Conservation (phyloP, 768 basidiomycete species). For the Hericium coralloides region DNA sequence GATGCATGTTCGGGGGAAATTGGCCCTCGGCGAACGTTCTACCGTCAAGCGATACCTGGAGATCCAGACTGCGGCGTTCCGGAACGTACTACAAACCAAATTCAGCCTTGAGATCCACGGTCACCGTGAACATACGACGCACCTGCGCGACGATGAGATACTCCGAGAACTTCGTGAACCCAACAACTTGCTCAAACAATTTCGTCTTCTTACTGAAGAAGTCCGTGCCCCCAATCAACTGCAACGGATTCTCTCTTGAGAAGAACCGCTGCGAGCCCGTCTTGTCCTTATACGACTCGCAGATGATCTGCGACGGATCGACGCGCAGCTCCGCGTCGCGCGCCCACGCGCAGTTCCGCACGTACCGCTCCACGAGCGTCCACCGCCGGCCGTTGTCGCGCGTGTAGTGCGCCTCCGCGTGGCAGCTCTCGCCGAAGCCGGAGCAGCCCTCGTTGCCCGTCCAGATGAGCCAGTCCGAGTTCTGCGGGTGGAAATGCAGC, state of each 20-base stretch:
- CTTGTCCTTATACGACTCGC: constrained; percentile 83
- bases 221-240: constrained; percentile 68
- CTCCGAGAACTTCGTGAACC: constrained; percentile 95
- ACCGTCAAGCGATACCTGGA: constrained; percentile 93
- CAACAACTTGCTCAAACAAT: constrained; percentile 83
- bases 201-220: constrained; percentile 67
- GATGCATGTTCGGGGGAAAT: constrained; percentile 88
- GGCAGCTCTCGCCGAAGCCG: constrained; percentile 42
- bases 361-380: constrained; percentile 74
- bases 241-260: constrained; percentile 49
- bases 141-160: constrained; percentile 95
- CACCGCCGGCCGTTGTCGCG: constrained; percentile 68
- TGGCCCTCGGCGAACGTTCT: constrained; percentile 72
- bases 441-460: constrained; percentile 68
- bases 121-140: constrained; percentile 15
- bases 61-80: constrained; percentile 50
- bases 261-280: constrained; percentile 65
- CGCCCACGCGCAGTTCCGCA: constrained; percentile 89
- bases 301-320: constrained; percentile 84
- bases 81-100: constrained; percentile 36
- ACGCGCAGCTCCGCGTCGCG: constrained; percentile 68
- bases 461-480: constrained; percentile 83
- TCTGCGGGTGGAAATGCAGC: constrained; percentile 77
- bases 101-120: neutral
- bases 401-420: constrained; percentile 66